Evolutionary conservation across 768 basidiomycete genomes (phyloP).

Genomic region (Mycena metata): DNA sequence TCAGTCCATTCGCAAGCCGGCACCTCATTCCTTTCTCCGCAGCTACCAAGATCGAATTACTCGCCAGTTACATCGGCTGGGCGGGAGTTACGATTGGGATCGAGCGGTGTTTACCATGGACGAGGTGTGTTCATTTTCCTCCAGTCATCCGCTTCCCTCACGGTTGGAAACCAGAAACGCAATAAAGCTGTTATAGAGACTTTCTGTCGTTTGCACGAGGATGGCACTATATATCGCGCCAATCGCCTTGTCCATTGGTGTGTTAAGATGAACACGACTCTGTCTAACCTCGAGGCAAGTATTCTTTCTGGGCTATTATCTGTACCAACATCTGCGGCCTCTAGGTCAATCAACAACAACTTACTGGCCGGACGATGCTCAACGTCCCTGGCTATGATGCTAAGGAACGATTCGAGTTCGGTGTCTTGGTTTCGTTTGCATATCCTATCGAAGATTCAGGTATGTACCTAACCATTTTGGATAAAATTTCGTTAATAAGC

Average conservation of each 20-base stretch:
- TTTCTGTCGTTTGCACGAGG: slow-evolving; percentile 92
- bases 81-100: slow-evolving; percentile 96
- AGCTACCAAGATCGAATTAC: slow-evolving; percentile 97
- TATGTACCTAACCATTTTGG: slow-evolving; percentile 40
- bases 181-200: slow-evolving; percentile 92
- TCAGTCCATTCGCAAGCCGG: neutral
- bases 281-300: slow-evolving; percentile 95
- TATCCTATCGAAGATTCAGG: slow-evolving; percentile 92
- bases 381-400: slow-evolving; percentile 94
- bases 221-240: slow-evolving; percentile 93
- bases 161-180: slow-evolving; percentile 59
- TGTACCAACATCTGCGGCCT: neutral
- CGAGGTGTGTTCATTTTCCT: slow-evolving; percentile 63
- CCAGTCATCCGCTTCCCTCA: neutral
- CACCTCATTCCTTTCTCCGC: slow-evolving; percentile 8
- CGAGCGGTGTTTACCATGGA: slow-evolving; percentile 97
- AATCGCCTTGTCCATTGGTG: slow-evolving; percentile 99
- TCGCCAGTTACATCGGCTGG: slow-evolving; percentile 87
- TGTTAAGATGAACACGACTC: slow-evolving; percentile 92
- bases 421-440: slow-evolving; percentile 95
- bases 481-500: neutral
- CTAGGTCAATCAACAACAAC: slow-evolving; percentile 92
- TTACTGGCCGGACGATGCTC: slow-evolving; percentile 87
- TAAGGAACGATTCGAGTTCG: slow-evolving; percentile 98
- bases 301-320: neutral